Evolutionary conservation across 2,329 filamentous ascomycete genomes (phyloP), one percentile per base, ranked within the genome.

Genomic region (Fusarium subtropicale): DNA sequence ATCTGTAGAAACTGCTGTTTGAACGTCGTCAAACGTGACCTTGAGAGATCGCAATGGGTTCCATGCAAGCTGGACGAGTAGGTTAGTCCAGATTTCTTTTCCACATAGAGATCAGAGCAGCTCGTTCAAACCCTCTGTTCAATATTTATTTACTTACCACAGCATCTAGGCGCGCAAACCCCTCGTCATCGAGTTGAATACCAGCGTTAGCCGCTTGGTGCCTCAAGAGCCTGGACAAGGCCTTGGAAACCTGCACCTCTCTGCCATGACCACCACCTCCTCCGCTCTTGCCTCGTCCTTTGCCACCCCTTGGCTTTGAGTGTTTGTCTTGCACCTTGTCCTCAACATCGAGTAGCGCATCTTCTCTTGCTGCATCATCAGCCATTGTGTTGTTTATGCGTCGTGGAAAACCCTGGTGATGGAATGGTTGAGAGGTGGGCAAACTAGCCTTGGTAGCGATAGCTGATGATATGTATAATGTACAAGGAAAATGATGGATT

Each of bases 21-120:
- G 83, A 67, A 99, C 85, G 71, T 97, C 95, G 4, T 84, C 81
- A 60, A 97, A 87, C 1, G 91, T 92, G n/a, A 91, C 87, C 65
- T 92, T 85, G 12, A 97, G 84, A 6, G 87, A 88, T 67, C 87
- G 88, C 56, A 97, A 73, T 11, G 86, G 85, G 1, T 81, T 82
- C 82, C 85, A 89, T 64, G 81, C 78, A 44, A 89, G 80, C 85
- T 88, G 59, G 26, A 22, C 33, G 24, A 16, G n/a, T 18, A 55
- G 45, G 53, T 68, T 52, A 71, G 56, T 16, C 13, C 39, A 9
- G 18, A 20, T 11, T n/a, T n/a, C 16, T 26, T 16, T 5, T 33
- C 9, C 13, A 13, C 28, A 24, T 9, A n/a, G 30, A 12, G 11
- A 22, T 7, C n/a, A n/a, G 11, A 4, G n/a, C 11, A 39, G 7